phyloP scores from a whole-genome alignment of 768 basidiomycete species.

The Trametes cinnabarina region DNA sequence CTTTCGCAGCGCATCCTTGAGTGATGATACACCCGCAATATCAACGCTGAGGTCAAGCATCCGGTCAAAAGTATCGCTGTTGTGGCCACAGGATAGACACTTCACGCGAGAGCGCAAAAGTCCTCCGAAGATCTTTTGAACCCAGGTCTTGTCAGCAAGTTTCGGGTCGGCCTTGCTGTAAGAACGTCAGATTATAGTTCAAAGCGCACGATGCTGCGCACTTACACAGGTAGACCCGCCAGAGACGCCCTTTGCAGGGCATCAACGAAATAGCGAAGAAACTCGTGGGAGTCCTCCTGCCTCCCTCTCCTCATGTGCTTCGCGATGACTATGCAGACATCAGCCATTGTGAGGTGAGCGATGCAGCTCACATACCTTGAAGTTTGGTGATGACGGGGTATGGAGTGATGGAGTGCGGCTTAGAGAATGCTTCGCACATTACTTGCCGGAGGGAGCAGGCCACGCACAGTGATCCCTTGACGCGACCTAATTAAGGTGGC shows the following conservation, averaged over 20 bases:
- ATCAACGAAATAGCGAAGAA: conserved; percentile 91
- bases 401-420: conserved; percentile 57
- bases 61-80: conserved; percentile 95
- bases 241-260: conserved; percentile 84
- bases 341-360: not conserved
- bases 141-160: conserved; percentile 85
- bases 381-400: conserved; percentile 62
- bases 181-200: not conserved
- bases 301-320: conserved; percentile 88
- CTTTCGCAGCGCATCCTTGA: conserved; percentile 74
- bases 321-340: conserved; percentile 63
- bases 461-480: conserved; percentile 69
- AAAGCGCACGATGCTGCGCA: conserved; percentile 7
- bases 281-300: conserved; percentile 98
- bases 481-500: conserved; percentile 34
- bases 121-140: conserved; percentile 93
- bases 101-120: conserved; percentile 86
- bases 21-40: conserved; percentile 57
- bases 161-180: conserved; percentile 67
- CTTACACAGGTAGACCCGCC: conserved; percentile 68
- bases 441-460: conserved; percentile 64
- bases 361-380: conserved; percentile 46
- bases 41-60: conserved; percentile 94
- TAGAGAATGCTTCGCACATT: conserved; percentile 50
- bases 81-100: conserved; percentile 76